A percentile compares a stretch with the other conserved stretches of the same genome.
Evolutionary conservation across 352 stramenopile genomes (phyloP).

Genomic region (Phytophthora pluvialis): DNA sequence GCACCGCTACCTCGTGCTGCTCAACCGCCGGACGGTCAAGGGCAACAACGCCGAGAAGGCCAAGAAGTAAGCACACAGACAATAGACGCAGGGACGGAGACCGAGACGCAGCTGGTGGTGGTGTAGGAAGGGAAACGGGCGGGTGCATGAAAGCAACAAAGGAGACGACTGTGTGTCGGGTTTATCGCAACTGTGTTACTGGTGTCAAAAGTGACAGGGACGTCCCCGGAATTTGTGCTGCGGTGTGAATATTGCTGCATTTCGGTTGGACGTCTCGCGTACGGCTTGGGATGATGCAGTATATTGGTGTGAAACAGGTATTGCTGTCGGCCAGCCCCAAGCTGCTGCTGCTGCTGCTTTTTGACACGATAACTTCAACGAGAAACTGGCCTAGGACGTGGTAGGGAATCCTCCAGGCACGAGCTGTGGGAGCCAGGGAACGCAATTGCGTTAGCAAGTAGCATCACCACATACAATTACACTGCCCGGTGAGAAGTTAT

Average conservation of each 20-base stretch:
- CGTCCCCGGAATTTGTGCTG: constrained; percentile 2
- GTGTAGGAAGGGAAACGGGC: constrained; percentile 13
- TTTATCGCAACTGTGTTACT: constrained; percentile 14
- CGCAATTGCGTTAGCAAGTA: constrained; percentile 10
- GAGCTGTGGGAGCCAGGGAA: constrained; percentile 48
- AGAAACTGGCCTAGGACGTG: constrained; percentile 27
- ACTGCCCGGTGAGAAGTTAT: neutral
- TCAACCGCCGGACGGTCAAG: constrained; percentile 78
- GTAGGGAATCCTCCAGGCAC: constrained; percentile 80
- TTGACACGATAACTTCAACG: constrained; percentile 11
- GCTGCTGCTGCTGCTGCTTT: constrained; percentile 8
- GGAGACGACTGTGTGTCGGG: constrained; percentile 18
- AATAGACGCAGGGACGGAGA: constrained; percentile 21
- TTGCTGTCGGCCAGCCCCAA: neutral
- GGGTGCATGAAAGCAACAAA: constrained; percentile 21
- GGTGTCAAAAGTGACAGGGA: neutral
- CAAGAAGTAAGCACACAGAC: constrained; percentile 74
- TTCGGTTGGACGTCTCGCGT: constrained; percentile 3
- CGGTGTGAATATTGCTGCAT: neutral
- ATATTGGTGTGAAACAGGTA: constrained; percentile 15
- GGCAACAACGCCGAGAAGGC: constrained; percentile 80
- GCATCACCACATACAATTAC: neutral
- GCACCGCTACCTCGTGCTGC: constrained; percentile 77
- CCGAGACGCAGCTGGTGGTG: neutral
- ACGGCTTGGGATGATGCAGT: constrained; percentile 5